phyloP scores from a whole-genome alignment of 768 basidiomycete genomes.

The Brasilioporus rufonigricans region DNA sequence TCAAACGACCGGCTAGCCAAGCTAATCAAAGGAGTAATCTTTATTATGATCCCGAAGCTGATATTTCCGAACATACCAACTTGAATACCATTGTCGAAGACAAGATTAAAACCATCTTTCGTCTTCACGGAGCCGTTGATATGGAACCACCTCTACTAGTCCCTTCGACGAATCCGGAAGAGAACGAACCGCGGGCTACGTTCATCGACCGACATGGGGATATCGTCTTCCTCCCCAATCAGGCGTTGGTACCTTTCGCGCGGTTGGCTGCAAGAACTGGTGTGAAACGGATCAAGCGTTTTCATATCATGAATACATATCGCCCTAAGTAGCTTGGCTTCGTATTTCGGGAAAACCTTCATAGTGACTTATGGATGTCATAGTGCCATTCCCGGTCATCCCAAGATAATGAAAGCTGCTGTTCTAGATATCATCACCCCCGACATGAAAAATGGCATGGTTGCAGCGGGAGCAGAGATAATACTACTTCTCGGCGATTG shows the following conservation, averaged over 20 bases:
- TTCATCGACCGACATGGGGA: constrained; percentile 83
- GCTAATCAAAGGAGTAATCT: constrained; percentile 62
- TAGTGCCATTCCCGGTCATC: constrained; percentile 71
- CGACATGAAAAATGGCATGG: constrained; percentile 59
- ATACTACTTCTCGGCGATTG: constrained; percentile 66
- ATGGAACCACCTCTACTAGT: constrained; percentile 84
- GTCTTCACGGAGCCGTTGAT: constrained; percentile 87
- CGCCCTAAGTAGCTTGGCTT: constrained; percentile 53
- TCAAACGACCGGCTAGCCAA: constrained; percentile 66
- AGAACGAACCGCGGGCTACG: constrained; percentile 63
- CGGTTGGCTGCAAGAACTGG: constrained; percentile 70
- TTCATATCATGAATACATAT: constrained; percentile 73
- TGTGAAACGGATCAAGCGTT: constrained; percentile 75
- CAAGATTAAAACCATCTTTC: constrained; percentile 72
- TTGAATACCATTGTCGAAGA: constrained; percentile 77
- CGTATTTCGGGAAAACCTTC: neutral
- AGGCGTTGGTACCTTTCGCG: constrained; percentile 76
- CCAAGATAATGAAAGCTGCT: constrained; percentile 68
- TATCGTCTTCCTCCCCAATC: constrained; percentile 68
- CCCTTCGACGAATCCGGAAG: constrained; percentile 61
- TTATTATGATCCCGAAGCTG: constrained; percentile 71
- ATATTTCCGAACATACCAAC: constrained; percentile 65
- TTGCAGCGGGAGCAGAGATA: constrained; percentile 72
- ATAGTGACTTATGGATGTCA: constrained; percentile 1
- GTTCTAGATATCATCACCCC: constrained; percentile 83